Conservation (phyloP, 192 early-diverging fungal species). For the Chytriomyces sp. region DNA sequence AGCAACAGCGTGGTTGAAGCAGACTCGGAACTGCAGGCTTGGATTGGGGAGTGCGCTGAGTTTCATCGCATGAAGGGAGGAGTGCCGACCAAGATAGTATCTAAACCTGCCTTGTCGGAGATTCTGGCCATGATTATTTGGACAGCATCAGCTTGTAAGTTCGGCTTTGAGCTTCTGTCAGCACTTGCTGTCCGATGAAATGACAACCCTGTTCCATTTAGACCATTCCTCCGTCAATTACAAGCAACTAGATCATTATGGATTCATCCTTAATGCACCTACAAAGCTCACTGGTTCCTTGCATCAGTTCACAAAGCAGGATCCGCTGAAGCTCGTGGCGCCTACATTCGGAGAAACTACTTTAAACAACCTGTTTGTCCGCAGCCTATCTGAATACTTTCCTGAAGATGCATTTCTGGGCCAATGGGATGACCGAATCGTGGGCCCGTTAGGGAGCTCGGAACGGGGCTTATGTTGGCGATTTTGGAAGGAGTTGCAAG, state of each 20-base stretch:
- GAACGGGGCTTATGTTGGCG: not conserved
- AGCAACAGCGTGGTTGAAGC: not conserved
- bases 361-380: not conserved
- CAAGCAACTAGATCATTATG: not conserved
- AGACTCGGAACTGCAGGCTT: constrained; percentile 19
- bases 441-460: not conserved
- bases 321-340: not conserved
- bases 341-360: not conserved
- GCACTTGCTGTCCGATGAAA: too few species aligned
- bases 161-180: too few species aligned
- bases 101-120: not conserved
- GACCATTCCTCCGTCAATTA: constrained; percentile 19
- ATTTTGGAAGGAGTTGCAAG: not conserved
- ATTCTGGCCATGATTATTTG: constrained; percentile 12
- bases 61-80: not conserved
- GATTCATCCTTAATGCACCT: not conserved
- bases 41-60: constrained; percentile 5
- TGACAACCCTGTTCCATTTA: too few species aligned
- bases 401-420: too few species aligned
- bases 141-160: constrained; percentile 18
- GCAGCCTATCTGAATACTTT: not conserved
- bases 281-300: not conserved
- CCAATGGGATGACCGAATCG: too few species aligned
- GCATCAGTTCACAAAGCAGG: not conserved
- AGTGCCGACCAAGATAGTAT: not conserved